Conservation (phyloP, 140 eudicot species). For the Ambrosia hybrid region DNA sequence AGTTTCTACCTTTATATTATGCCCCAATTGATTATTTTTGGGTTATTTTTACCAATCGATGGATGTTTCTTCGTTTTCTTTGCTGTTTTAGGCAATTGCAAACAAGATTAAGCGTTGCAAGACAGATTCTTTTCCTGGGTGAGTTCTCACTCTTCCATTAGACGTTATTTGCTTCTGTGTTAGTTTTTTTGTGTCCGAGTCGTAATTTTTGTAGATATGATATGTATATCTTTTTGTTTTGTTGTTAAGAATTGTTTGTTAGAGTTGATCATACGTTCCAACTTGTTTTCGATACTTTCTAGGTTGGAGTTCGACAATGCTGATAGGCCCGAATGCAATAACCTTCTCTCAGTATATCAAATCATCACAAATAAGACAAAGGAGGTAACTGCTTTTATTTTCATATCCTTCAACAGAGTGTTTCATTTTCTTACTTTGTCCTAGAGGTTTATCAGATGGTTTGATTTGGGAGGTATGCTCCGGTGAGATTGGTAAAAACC, state of each 20-base stretch:
- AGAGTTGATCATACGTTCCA: conserved; percentile 12
- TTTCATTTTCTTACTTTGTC: not conserved
- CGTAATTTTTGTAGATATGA: not conserved
- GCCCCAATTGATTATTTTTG: too few relatives aligned
- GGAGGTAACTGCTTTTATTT: conserved; percentile 53
- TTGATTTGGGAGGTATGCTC: too few relatives aligned
- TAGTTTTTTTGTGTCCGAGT: not conserved
- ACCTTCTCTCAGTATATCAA: conserved; percentile 90
- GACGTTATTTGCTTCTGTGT: not conserved
- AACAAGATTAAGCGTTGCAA: conserved; percentile 98
- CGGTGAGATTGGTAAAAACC: too few relatives aligned
- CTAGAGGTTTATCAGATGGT: too few relatives aligned
- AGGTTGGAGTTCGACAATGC: conserved; percentile 81
- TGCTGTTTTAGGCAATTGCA: conserved; percentile 65
- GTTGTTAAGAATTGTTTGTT: not conserved
- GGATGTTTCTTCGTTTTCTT: not conserved
- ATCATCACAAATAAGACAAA: conserved; percentile 79
- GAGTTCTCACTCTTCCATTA: conserved; percentile 24
- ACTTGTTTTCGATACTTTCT: not conserved
- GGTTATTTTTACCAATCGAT: too few relatives aligned
- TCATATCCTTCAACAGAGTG: not conserved
- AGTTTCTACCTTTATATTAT: not conserved
- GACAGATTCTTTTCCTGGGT: conserved; percentile 94
- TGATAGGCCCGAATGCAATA: conserved; percentile 94
- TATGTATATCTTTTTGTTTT: too few relatives aligned